Conservation (phyloP, 805 yeast species). For the Ogataea siamensis region DNA sequence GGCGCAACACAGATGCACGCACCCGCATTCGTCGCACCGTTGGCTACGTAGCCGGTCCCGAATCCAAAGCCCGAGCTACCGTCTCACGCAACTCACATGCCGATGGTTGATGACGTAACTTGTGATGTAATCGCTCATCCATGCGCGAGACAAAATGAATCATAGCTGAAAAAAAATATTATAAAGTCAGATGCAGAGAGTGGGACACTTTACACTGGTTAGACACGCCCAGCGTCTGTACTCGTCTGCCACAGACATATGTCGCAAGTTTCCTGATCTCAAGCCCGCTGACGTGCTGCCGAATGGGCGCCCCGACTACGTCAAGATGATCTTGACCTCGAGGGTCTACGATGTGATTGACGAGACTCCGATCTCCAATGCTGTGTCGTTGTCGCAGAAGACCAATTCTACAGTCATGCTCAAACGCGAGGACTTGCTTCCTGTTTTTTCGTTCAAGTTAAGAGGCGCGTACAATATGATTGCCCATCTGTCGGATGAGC, state of each 20-base stretch:
- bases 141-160: not conserved
- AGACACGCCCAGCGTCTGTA: constrained; percentile 1
- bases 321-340: constrained; percentile 85
- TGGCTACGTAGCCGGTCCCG: no score
- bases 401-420: constrained; percentile 73
- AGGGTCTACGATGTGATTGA: constrained; percentile 93
- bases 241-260: constrained; percentile 7
- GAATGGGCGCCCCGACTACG: constrained; percentile 84
- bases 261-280: constrained; percentile 45
- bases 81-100: no score
- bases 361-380: constrained; percentile 82
- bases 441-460: constrained; percentile 93
- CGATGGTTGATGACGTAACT: not conserved
- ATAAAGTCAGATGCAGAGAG: not conserved
- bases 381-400: constrained; percentile 69
- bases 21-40: no score
- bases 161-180: not conserved
- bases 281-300: constrained; percentile 49
- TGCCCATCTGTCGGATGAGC: constrained; percentile 71
- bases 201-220: not conserved
- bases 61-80: constrained; percentile 1
- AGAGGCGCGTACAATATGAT: constrained; percentile 98
- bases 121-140: not conserved
- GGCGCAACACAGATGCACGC: not conserved
- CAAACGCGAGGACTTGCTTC: constrained; percentile 90